Evolutionary conservation across 2,329 filamentous ascomycete genomes (phyloP).

Genomic region (Monosporascus sp.): DNA sequence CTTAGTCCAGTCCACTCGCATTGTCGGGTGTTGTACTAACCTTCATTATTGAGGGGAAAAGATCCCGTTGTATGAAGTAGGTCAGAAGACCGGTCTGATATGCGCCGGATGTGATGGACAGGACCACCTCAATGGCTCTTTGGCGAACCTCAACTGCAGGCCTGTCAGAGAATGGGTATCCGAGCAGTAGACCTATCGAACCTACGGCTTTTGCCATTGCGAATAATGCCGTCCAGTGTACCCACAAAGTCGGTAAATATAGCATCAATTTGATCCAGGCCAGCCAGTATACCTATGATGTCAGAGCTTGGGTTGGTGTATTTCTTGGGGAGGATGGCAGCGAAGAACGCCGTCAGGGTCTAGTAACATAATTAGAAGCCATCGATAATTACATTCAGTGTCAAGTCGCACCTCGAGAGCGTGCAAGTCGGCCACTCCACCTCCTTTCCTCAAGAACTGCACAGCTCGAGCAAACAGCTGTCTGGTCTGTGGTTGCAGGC

Average conservation of each 20-base stretch:
- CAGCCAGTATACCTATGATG: constrained; percentile 83
- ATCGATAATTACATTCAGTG: neutral
- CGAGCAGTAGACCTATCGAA: constrained; percentile 7
- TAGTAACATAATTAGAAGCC: constrained; percentile 42
- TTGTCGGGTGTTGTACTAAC: constrained; percentile 39
- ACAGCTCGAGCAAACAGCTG: constrained; percentile 75
- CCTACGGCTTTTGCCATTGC: constrained; percentile 66
- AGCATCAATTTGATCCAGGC: constrained; percentile 79
- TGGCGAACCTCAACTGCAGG: constrained; percentile 64
- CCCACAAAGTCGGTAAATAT: constrained; percentile 86
- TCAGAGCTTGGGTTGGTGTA: constrained; percentile 95
- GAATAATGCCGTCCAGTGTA: constrained; percentile 75
- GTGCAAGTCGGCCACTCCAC: constrained; percentile 62
- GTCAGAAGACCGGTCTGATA: constrained; percentile 92
- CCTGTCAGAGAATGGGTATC: neutral
- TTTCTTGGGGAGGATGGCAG: constrained; percentile 75
- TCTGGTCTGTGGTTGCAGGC: constrained; percentile 70
- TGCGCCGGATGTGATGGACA: constrained; percentile 84
- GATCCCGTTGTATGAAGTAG: constrained; percentile 89
- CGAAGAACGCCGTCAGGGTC: constrained; percentile 87
- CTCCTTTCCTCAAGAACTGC: constrained; percentile 56
- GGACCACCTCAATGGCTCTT: constrained; percentile 74
- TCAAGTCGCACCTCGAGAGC: constrained; percentile 70
- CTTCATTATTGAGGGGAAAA: constrained; percentile 94
- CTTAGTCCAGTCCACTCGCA: constrained; percentile 1